phyloP scores from a whole-genome alignment of 352 stramenopile species.

The Pythium plurisporium region DNA sequence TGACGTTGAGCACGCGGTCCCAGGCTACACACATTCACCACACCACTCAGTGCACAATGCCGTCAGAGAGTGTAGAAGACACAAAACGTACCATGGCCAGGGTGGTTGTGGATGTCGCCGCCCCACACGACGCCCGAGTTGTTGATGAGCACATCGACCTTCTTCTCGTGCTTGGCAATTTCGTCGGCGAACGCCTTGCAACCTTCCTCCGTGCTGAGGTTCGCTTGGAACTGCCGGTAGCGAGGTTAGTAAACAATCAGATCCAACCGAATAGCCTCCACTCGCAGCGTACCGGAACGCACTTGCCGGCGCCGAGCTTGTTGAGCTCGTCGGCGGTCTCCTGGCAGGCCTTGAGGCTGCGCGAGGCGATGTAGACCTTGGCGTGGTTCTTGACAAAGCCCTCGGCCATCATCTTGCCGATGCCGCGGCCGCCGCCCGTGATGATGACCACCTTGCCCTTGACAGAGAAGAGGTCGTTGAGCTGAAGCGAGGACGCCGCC shows the following conservation, averaged over 20 bases:
- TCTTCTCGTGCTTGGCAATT: constrained; percentile 64
- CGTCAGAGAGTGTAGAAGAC: background rate
- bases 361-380: constrained; percentile 91
- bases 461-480: constrained; percentile 56
- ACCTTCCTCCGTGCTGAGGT: constrained; percentile 77
- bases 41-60: too few relatives aligned
- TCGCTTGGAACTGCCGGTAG: constrained; percentile 47
- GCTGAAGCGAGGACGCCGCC: constrained; percentile 20
- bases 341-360: constrained; percentile 76
- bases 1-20: constrained; percentile 91
- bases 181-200: constrained; percentile 76
- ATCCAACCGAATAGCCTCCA: background rate
- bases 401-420: constrained; percentile 95
- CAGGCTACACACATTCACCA: constrained; percentile 69
- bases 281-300: constrained; percentile 34
- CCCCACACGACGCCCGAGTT: constrained; percentile 85
- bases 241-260: background rate
- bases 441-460: constrained; percentile 85
- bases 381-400: constrained; percentile 90
- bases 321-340: constrained; percentile 63
- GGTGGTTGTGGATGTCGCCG: constrained; percentile 36
- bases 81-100: constrained; percentile 18
- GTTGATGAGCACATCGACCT: constrained; percentile 93
- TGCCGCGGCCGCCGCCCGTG: constrained; percentile 91
- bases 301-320: constrained; percentile 52